These are phyloP conservation scores for Aspergillus quadrilineatus DNA, from an alignment of 2,329 filamentous ascomycete genomes.

Conservation along the genomic window DNA sequence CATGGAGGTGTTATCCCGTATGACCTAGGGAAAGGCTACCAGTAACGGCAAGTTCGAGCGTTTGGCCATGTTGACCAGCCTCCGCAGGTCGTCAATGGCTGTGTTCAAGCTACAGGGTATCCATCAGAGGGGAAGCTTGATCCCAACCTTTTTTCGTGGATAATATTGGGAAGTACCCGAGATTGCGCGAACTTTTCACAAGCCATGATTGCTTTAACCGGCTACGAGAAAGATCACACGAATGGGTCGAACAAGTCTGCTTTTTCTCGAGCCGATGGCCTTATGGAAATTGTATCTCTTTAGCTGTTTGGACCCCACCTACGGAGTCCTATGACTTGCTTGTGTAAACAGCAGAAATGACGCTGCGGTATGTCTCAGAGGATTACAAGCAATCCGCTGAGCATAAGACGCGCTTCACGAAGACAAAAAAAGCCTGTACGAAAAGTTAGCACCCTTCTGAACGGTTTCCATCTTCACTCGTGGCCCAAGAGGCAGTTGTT, in stretches of 20 bases:
- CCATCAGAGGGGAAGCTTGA: neutral
- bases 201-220: neutral
- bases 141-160: neutral
- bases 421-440: neutral
- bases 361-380: neutral
- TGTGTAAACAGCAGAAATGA: neutral
- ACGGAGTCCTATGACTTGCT: neutral
- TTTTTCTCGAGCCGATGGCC: too few species aligned
- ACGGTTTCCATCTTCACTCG: neutral
- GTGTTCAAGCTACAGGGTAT: neutral
- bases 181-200: neutral
- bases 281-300: too few species aligned
- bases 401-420: neutral
- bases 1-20: slow-evolving; percentile 5
- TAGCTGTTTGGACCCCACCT: neutral
- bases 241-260: too few species aligned
- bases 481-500: neutral
- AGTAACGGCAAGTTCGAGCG: neutral
- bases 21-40: slow-evolving; percentile 9
- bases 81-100: neutral
- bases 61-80: neutral
- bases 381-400: neutral
- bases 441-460: too few species aligned
- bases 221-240: neutral
- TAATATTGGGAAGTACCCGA: neutral